Evolutionary conservation across 495 filamentous ascomycete species (phyloP).

Genomic region (Aspergillus conjunctus): DNA sequence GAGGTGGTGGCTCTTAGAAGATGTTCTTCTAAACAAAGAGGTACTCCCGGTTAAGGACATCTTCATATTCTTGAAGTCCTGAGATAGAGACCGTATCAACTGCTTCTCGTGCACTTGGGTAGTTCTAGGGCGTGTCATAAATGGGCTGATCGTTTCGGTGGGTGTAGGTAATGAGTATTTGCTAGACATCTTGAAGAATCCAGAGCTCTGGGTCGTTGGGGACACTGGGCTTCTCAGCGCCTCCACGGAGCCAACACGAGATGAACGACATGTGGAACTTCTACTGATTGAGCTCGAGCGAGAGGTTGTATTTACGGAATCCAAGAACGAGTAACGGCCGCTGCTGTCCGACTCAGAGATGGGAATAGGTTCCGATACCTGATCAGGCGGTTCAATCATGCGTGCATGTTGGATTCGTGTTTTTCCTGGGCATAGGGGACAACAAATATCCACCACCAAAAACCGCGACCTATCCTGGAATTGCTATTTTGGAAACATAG

Average conservation of each 20-base stretch:
- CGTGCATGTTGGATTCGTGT: constrained; percentile 28
- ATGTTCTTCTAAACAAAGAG: constrained; percentile 23
- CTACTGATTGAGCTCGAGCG: constrained; percentile 28
- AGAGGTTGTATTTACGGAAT: constrained; percentile 25
- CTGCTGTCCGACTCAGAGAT: constrained; percentile 20
- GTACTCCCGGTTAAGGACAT: constrained; percentile 21
- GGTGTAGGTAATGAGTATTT: constrained; percentile 18
- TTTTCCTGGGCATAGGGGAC: constrained; percentile 29
- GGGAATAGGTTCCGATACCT: constrained; percentile 21
- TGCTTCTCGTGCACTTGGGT: constrained; percentile 24
- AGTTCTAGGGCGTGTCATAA: constrained; percentile 15
- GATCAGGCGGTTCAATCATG: constrained; percentile 30
- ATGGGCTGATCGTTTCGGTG: constrained; percentile 13
- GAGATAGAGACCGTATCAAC: constrained; percentile 22
- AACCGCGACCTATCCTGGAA: constrained; percentile 24
- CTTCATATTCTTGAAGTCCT: constrained; percentile 27
- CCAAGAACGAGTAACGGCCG: constrained; percentile 20
- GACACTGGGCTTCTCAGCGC: constrained; percentile 22
- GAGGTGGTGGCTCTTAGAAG: constrained; percentile 20
- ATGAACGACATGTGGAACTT: constrained; percentile 30
- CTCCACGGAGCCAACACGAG: constrained; percentile 22
- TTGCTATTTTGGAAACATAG: constrained; percentile 14
- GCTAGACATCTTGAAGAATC: constrained; percentile 20
- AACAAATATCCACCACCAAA: constrained; percentile 24
- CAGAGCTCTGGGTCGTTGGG: constrained; percentile 8